Evolutionary conservation across 495 filamentous ascomycete species (phyloP), one percentile per base, ranked within the genome.

Genomic region (Xylaria scruposa): DNA sequence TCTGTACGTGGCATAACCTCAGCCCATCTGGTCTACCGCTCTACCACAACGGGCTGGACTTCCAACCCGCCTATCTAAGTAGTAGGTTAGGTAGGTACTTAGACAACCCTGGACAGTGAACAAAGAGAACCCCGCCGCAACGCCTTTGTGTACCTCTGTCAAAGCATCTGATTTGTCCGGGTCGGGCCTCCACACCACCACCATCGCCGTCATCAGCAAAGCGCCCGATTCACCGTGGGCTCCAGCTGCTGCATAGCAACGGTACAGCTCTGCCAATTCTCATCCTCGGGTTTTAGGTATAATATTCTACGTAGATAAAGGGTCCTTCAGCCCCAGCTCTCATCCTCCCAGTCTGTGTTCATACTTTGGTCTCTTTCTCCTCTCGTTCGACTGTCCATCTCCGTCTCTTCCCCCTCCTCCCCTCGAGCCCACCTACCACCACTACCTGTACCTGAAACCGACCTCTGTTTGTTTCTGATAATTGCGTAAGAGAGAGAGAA

Each of bases 211-310:
- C 59, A 64, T 49, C 38, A 63, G 44, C 61, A 56, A 60, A 33
- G 53, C 24, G 26, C 6, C 51, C 66, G 53, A 69, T 61, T 69
- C 67, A 69, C 67, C 67, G 67, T 38, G 67, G 65, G 53, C 68
- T 71, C 70, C 70, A 71, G 70, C 70, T 71, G 61, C 70, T 66
- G 70, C 70, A 67, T 67, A 67, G 61, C 70, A 67, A 66, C 62
- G 49, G 56, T 65, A 59, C 49, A 64, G 69, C 69, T 65, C 49
- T 65, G 53, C 70, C 62, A 67, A 49, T 40, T 60, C 21, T 49
- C 38, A 58, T 71, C 61, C 54, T 71, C 61, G 68, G 68, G 68
- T 70, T 31, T 71, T 70, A n/a, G n/a, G 36, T 71, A 31, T 44
- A 65, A 64, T 65, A 53, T 46, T 38, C 36, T 8, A 38, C 36